phyloP scores from a whole-genome alignment of 2,329 filamentous ascomycete species.

The Hypomyces perniciosus region DNA sequence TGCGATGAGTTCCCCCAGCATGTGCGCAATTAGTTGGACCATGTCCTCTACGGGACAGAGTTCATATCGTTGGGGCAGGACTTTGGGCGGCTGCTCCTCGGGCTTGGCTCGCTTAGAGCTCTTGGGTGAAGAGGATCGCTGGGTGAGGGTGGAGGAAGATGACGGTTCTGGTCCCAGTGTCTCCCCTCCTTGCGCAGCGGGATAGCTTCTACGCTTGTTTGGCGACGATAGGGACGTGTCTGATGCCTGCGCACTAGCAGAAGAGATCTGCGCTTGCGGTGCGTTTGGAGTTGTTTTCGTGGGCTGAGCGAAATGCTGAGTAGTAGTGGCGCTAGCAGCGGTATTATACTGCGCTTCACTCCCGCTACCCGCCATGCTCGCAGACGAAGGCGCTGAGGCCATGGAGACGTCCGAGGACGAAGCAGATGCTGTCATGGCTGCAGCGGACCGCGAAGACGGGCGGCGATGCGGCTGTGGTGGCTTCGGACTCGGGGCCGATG shows the following conservation, averaged over 20 bases:
- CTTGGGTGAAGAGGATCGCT: constrained; percentile 23
- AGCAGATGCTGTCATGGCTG: neutral
- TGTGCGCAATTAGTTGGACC: constrained; percentile 84
- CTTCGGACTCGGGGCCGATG: constrained; percentile 5
- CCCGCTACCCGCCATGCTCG: neutral
- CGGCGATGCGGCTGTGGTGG: constrained; percentile 13
- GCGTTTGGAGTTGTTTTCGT: neutral
- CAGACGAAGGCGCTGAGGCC: constrained; percentile 6
- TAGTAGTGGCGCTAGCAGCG: neutral
- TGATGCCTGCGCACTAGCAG: neutral
- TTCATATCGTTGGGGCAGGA: constrained; percentile 71
- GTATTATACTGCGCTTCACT: neutral
- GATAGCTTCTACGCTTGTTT: constrained; percentile 28
- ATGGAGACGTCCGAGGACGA: constrained; percentile 3
- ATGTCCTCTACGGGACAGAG: constrained; percentile 77
- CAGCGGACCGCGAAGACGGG: constrained; percentile 3
- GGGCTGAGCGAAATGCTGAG: neutral
- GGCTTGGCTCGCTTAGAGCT: constrained; percentile 48
- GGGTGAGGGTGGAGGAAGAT: neutral
- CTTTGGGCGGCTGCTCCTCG: constrained; percentile 46
- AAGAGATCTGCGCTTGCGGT: neutral
- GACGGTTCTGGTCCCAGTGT: no score
- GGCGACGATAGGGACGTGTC: constrained; percentile 21
- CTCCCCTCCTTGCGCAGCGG: constrained; percentile 1
- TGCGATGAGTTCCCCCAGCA: constrained; percentile 90